These are phyloP conservation scores for Chrysanthemum makinoi DNA, from an alignment of 129 eudicot species.

Conservation along the genomic window DNA sequence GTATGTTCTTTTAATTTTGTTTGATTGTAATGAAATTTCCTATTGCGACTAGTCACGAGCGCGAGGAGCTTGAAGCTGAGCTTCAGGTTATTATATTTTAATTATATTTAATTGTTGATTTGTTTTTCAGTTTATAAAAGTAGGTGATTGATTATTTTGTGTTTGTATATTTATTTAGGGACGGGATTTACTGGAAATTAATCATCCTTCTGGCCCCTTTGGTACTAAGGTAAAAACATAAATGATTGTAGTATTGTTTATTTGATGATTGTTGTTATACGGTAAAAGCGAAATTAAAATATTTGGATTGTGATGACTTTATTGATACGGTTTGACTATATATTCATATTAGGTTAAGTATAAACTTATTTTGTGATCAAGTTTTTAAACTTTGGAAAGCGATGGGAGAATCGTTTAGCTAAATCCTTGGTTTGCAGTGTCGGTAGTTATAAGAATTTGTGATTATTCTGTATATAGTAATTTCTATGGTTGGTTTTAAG, in stretches of 20 bases:
- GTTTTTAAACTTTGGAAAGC: background rate
- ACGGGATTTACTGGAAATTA: constrained; percentile 47
- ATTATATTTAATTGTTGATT: background rate
- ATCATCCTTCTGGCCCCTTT: constrained; percentile 53
- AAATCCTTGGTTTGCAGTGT: background rate
- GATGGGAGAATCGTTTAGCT: background rate
- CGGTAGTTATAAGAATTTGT: background rate
- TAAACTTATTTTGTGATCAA: background rate
- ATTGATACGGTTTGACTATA: no score
- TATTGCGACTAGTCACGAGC: constrained; percentile 71
- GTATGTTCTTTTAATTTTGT: no score
- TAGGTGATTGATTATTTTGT: background rate
- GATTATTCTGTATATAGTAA: background rate
- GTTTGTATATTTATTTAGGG: constrained; percentile 33
- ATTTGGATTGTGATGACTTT: background rate
- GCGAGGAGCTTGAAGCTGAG: constrained; percentile 75
- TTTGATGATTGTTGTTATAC: background rate
- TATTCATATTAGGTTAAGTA: background rate
- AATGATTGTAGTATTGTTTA: background rate
- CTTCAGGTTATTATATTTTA: constrained; percentile 36
- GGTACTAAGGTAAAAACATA: constrained; percentile 46
- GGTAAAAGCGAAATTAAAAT: background rate
- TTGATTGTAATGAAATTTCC: constrained; percentile 27
- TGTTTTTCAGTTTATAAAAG: background rate
- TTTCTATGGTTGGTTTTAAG: background rate